Conservation (phyloP, 1,284 basidiomycete genomes). For the Ustilago sp. region DNA sequence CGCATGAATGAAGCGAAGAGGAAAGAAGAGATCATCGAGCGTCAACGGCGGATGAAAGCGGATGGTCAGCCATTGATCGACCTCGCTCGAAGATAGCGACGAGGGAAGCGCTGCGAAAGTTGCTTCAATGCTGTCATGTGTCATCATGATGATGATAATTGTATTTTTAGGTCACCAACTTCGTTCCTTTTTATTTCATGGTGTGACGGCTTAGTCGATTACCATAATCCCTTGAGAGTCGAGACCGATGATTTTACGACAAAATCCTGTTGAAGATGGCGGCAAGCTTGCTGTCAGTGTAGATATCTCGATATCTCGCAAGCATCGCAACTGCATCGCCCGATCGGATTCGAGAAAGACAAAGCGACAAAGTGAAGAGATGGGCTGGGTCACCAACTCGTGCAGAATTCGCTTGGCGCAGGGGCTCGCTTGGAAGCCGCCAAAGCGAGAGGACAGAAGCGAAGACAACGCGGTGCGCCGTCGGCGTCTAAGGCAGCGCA, state of each 20-base stretch:
- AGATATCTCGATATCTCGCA: background rate
- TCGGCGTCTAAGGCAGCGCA: conserved; percentile 2
- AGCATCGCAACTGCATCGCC: background rate
- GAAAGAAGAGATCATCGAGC: conserved; percentile 41
- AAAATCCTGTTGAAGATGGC: background rate
- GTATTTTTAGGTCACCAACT: conserved; percentile 15
- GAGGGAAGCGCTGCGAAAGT: background rate
- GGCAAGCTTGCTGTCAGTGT: background rate
- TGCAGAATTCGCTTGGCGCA: conserved; percentile 6
- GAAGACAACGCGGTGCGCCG: conserved; percentile 1
- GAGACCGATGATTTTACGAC: background rate
- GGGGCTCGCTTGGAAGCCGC: conserved; percentile 3
- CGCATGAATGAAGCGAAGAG: conserved; percentile 30
- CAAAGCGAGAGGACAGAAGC: conserved; percentile 1
- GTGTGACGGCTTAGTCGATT: background rate
- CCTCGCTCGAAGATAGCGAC: conserved; percentile 27
- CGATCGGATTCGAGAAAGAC: background rate
- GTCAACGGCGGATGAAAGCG: conserved; percentile 39
- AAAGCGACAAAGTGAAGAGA: background rate
- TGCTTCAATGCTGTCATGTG: background rate
- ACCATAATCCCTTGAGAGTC: background rate
- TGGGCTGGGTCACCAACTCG: background rate
- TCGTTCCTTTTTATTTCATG: background rate
- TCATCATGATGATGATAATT: background rate
- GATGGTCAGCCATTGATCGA: conserved; percentile 52